Conservation (phyloP, 805 yeast genomes). For the Cyberlindnera xishuangbannaensis region DNA sequence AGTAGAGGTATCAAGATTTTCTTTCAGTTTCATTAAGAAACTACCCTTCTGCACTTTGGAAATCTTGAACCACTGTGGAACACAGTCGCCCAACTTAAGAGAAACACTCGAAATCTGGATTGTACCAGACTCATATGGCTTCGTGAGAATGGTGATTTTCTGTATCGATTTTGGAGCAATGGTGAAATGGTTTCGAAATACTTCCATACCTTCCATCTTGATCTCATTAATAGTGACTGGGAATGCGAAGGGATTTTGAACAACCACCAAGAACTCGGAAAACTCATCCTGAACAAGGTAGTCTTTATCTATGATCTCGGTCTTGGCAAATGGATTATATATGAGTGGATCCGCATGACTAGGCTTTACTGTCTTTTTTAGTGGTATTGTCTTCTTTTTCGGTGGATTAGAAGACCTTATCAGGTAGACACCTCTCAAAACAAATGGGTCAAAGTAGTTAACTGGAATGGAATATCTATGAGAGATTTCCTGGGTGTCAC, state of each 20-base stretch:
- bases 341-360: conserved; percentile 40
- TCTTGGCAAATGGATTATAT: conserved; percentile 51
- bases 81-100: conserved; percentile 47
- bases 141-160: conserved; percentile 38
- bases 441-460: conserved; percentile 68
- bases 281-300: conserved; percentile 57
- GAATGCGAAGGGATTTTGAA: conserved; percentile 80
- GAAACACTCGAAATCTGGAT: conserved; percentile 45
- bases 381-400: conserved; percentile 12
- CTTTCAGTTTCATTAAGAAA: conserved; percentile 26
- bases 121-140: conserved; percentile 44
- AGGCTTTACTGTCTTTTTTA: conserved; percentile 10
- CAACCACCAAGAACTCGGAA: conserved; percentile 45
- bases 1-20: background rate
- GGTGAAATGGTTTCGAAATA: conserved; percentile 26
- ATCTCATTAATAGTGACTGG: conserved; percentile 56
- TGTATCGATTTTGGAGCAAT: conserved; percentile 34
- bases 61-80: conserved; percentile 38
- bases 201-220: conserved; percentile 30
- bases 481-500: conserved; percentile 28
- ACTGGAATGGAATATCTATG: conserved; percentile 23
- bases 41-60: conserved; percentile 27
- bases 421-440: conserved; percentile 48
- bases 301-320: conserved; percentile 19
- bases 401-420: conserved; percentile 24